Evolutionary conservation across 192 early-diverging fungal species (phyloP), one percentile per base, ranked within the genome.

Genomic region (Umbelopsis sp.): DNA sequence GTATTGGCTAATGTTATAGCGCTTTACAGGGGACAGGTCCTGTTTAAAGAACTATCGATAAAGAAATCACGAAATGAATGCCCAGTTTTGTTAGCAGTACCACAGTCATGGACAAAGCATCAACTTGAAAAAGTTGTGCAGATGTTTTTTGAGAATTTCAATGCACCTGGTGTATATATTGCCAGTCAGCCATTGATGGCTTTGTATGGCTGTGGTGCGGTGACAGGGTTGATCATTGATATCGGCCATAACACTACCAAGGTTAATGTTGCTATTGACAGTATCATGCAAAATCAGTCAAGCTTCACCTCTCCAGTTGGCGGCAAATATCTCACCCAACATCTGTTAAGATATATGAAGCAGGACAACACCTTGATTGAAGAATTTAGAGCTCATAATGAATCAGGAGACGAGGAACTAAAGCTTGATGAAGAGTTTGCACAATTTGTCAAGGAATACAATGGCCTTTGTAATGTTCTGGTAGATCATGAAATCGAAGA

Each of bases 91-190:
- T 78, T 96, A 45, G 82, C 88, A 20, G 85, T 95, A 4, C 97
- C 97, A n/a, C 80, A 85, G 45, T 71, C 79, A 45, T 98, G 95
- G 96, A 84, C 89, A 16, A 93, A 93, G 68, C 74, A 84, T 8
- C 91, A 97, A 52, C 80, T 88, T 61, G 94, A 95, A 80, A 81
- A 85, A 10, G 84, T 92, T 33, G 87, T 91, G 18, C 94, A 96
- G 79, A 91, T 97, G 46, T 88, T 92, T 66, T 99, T 99, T 81
- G 97, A 99, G 80, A 85, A 91, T 22, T 83, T 97, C 61, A 97
- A 99, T 75, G 87, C 89, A 13, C 92, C 95, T 8, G 87, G 88
- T 18, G 78, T 99, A 25, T 87, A 89, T 66, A 83, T 98, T 49
- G 81, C 90, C 22, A 93, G 96, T 53, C 92, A 96, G 72, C 92